Percentiles rank a stretch among this genome's conserved stretches.
Evolutionary conservation across 2,329 filamentous ascomycete genomes (phyloP).

Genomic region (Alternaria sp.): DNA sequence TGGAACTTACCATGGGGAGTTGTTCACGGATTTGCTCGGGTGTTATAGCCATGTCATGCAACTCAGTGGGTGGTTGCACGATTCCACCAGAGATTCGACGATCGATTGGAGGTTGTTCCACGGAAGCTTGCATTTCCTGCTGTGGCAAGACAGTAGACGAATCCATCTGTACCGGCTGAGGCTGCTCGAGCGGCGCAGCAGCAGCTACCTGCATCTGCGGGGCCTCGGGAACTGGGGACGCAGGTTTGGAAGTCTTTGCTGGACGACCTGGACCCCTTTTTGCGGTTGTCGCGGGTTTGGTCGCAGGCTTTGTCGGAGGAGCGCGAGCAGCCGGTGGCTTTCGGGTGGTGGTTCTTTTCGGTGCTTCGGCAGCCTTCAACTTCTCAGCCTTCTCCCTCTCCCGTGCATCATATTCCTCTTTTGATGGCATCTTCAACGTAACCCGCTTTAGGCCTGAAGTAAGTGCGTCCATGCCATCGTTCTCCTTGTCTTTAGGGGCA

Average conservation of each 20-base stretch:
- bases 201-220: slow-evolving; percentile 32
- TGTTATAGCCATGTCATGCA: slow-evolving; percentile 40
- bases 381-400: slow-evolving; percentile 55
- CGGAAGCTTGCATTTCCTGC: background rate
- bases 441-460: slow-evolving; percentile 63
- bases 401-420: slow-evolving; percentile 63
- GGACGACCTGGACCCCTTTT: slow-evolving; percentile 37
- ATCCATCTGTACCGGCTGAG: slow-evolving; percentile 33
- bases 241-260: slow-evolving; percentile 32
- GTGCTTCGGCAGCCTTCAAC: slow-evolving; percentile 43
- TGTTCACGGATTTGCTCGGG: slow-evolving; percentile 47
- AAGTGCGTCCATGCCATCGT: slow-evolving; percentile 56
- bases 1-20: slow-evolving; percentile 29
- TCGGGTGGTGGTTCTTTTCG: slow-evolving; percentile 39
- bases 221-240: slow-evolving; percentile 38
- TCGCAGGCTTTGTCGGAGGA: slow-evolving; percentile 15
- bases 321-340: slow-evolving; percentile 32
- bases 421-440: slow-evolving; percentile 64
- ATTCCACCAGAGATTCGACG: slow-evolving; percentile 27
- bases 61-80: slow-evolving; percentile 37
- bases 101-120: slow-evolving; percentile 1
- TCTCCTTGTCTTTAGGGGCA: slow-evolving; percentile 32
- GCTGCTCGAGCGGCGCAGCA: slow-evolving; percentile 32
- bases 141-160: slow-evolving; percentile 13
- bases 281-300: slow-evolving; percentile 22